Evolutionary conservation across 2,329 filamentous ascomycete genomes (phyloP).

Genomic region (Onygenales sp.): DNA sequence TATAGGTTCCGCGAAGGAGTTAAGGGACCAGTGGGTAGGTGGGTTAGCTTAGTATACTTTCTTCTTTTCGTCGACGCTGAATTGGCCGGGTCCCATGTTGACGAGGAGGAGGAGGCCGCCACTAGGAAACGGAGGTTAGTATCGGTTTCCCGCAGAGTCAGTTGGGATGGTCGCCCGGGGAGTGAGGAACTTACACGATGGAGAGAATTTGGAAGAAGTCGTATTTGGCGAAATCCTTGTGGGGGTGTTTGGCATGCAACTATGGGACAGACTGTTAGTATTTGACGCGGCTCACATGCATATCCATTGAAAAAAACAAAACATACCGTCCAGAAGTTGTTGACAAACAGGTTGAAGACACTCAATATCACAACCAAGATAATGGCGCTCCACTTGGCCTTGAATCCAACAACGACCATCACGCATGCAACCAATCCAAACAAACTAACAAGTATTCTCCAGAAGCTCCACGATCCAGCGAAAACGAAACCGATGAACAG

Average conservation of each 20-base stretch:
- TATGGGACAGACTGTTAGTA: constrained; percentile 25
- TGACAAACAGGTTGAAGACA: constrained; percentile 92
- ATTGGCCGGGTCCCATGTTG: constrained; percentile 96
- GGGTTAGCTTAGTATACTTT: constrained; percentile 72
- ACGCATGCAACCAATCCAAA: constrained; percentile 85
- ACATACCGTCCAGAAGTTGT: constrained; percentile 99
- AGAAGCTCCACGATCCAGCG: constrained; percentile 83
- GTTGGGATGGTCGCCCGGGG: background rate
- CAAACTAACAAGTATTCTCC: constrained; percentile 73
- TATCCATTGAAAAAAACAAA: background rate
- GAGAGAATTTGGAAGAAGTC: constrained; percentile 99
- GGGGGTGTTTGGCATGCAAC: constrained; percentile 95
- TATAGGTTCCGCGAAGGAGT: too few species aligned
- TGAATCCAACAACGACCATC: constrained; percentile 99
- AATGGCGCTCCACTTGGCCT: constrained; percentile 97
- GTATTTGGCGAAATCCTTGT: constrained; percentile 99
- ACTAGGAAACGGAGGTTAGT: constrained; percentile 27
- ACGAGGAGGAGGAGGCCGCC: constrained; percentile 91
- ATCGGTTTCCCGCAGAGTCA: background rate
- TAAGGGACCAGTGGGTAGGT: background rate
- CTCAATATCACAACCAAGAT: constrained; percentile 91
- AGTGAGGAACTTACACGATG: constrained; percentile 59
- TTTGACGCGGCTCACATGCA: background rate
- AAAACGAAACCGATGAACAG: constrained; percentile 96
- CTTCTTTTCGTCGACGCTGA: constrained; percentile 99